Evolutionary conservation across 1,284 basidiomycete species (phyloP), one percentile per base, ranked within the genome.

Genomic region (Ceratobasidium sp.): DNA sequence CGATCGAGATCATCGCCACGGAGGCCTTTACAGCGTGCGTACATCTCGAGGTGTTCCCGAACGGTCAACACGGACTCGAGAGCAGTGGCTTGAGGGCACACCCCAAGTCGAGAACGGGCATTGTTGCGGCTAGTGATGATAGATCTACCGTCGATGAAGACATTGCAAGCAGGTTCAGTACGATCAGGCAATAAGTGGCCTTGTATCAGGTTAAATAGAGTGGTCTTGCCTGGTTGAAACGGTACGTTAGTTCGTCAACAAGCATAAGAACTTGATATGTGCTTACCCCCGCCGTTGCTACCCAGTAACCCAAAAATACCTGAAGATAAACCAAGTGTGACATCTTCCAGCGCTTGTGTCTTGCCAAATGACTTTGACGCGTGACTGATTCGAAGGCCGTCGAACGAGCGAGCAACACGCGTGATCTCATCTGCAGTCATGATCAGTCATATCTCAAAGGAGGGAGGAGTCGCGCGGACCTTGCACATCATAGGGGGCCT

Each of bases 1-100:
- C 80, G 79, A 8, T 81, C 76, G 34, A 93, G 80, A 68, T 89
- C 87, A 3, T 79, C 76, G 0, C 86, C 86, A 3, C 83, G 81
- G 8, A 95, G 83, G 2, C 92, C 92, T 81, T 73, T 82, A 71
- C 83, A 78, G 41, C 80, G 78, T 9, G 80, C 81, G 73, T 82
- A 83, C 1, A 81, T 76, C 77, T 85, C 76, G 39, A 94, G 83
- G 78, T 95, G 92, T 79, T 95, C 90, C 31, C 88, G 85, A 16
- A 93, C 92, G 4, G 90, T 93, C 62, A 94, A 82, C 76, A 92
- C 88, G 8, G 88, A 83, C 76, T 94, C 93, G 75, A 94, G 91
- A 0, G 92, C 92, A 3, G 92, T 92, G 81, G 92, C 92, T 77
- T 94, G 92, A 0, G 92, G 92, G 79, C 92, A 94, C 54, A 94